These are phyloP conservation scores for Simplicillium aogashimaense DNA, from an alignment of 2,329 filamentous ascomycete genomes.

Conservation along the genomic window DNA sequence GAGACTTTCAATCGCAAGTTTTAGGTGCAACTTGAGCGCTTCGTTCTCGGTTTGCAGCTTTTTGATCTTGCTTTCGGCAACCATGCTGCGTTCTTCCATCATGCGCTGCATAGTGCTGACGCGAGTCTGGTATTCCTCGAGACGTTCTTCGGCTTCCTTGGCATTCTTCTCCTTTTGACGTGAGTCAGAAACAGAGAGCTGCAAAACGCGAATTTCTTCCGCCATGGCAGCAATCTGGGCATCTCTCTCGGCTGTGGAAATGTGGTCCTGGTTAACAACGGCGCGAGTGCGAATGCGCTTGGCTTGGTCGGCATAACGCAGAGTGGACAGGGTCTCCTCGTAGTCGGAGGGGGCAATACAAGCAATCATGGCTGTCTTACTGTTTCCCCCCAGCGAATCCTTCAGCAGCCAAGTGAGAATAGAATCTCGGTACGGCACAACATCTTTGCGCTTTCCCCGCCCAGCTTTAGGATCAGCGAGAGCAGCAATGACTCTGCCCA, in stretches of 20 bases:
- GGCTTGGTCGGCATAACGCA: constrained; percentile 94
- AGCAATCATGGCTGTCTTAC: constrained; percentile 98
- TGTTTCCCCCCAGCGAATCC: constrained; percentile 91
- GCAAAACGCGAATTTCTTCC: constrained; percentile 80
- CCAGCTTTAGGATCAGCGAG: constrained; percentile 60
- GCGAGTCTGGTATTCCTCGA: constrained; percentile 91
- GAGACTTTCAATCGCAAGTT: constrained; percentile 73
- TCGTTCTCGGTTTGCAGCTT: constrained; percentile 86
- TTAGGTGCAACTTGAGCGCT: constrained; percentile 75
- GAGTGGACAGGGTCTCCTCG: constrained; percentile 89
- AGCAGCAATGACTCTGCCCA: constrained; percentile 91
- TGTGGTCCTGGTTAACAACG: constrained; percentile 89
- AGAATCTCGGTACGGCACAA: constrained; percentile 89
- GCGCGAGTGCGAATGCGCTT: constrained; percentile 94
- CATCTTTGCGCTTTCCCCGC: constrained; percentile 48
- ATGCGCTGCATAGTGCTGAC: constrained; percentile 85
- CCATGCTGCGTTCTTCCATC: constrained; percentile 89
- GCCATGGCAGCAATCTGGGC: constrained; percentile 92
- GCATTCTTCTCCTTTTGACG: constrained; percentile 65
- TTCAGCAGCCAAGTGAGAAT: constrained; percentile 80
- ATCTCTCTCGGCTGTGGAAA: constrained; percentile 86
- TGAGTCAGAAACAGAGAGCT: constrained; percentile 62
- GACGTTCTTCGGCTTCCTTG: constrained; percentile 66
- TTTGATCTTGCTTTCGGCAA: constrained; percentile 89
- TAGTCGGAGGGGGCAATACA: constrained; percentile 95